A percentile compares a stretch with the other conserved stretches of the same genome.
Conservation (phyloP, 2,329 filamentous ascomycete species). For the Emmonsia crescens region DNA sequence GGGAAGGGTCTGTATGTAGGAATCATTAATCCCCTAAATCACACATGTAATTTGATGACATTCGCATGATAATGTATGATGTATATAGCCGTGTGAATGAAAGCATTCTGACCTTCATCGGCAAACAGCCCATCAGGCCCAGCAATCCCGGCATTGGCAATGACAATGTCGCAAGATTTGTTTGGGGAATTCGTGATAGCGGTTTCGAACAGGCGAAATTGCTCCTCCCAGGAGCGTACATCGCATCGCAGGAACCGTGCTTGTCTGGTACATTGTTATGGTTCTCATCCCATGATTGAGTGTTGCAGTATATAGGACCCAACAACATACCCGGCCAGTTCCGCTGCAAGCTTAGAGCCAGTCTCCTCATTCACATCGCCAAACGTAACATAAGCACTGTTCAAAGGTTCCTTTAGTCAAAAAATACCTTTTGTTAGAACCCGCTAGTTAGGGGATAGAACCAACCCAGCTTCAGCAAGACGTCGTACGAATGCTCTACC, state of each 20-base stretch:
- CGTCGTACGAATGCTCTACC: slow-evolving; percentile 7
- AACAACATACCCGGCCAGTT: slow-evolving; percentile 7
- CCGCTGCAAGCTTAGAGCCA: slow-evolving; percentile 3
- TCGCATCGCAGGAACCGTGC: slow-evolving; percentile 23
- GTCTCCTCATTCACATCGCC: slow-evolving; percentile 9
- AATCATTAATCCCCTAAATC: background rate
- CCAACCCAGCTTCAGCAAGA: slow-evolving; percentile 8
- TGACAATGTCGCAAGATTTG: slow-evolving; percentile 21
- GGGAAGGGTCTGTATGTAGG: slow-evolving; percentile 5
- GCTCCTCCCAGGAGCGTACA: slow-evolving; percentile 23
- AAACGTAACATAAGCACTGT: slow-evolving; percentile 12
- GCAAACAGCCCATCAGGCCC: slow-evolving; percentile 21
- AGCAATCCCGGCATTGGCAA: slow-evolving; percentile 26
- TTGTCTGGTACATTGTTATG: slow-evolving; percentile 5
- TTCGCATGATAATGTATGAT: background rate
- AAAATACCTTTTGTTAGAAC: background rate
- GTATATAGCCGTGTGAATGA: background rate
- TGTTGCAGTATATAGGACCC: background rate
- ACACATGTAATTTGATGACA: background rate
- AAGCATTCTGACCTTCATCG: slow-evolving; percentile 10
- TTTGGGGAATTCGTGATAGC: slow-evolving; percentile 18
- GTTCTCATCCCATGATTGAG: background rate
- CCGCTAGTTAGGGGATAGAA: background rate
- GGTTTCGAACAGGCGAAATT: slow-evolving; percentile 20
- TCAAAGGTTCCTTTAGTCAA: background rate